Conservation (phyloP, 2,329 filamentous ascomycete genomes). For the Emmonsia crescens region DNA sequence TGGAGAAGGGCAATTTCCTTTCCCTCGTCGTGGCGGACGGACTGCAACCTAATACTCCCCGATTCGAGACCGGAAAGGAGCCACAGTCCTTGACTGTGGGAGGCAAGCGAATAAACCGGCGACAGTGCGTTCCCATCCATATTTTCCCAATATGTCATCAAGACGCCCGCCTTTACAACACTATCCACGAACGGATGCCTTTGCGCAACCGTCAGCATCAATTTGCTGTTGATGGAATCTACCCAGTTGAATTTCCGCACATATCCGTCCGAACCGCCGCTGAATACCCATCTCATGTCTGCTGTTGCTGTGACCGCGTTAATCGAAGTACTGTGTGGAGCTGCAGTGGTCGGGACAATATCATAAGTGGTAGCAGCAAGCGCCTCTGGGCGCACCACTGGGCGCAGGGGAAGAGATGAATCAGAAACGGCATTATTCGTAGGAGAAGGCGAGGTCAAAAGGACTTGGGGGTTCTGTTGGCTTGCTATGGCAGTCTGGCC, state of each 20-base stretch:
- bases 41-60: slow-evolving; percentile 85
- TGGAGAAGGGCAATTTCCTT: slow-evolving; percentile 73
- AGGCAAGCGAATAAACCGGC: slow-evolving; percentile 86
- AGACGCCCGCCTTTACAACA: slow-evolving; percentile 84
- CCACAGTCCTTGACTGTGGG: slow-evolving; percentile 85
- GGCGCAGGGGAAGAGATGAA: slow-evolving; percentile 36
- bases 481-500: slow-evolving; percentile 15
- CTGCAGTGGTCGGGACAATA: slow-evolving; percentile 92
- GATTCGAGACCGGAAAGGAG: slow-evolving; percentile 81
- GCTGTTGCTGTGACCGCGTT: slow-evolving; percentile 87
- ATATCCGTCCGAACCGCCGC: slow-evolving; percentile 86
- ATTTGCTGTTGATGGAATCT: slow-evolving; percentile 88
- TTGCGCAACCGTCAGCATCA: slow-evolving; percentile 87
- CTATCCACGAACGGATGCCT: slow-evolving; percentile 95
- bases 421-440: slow-evolving; percentile 22
- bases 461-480: slow-evolving; percentile 37
- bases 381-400: slow-evolving; percentile 63
- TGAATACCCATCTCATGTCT: slow-evolving; percentile 91
- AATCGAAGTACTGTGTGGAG: slow-evolving; percentile 88
- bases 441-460: slow-evolving; percentile 39
- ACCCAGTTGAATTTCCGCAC: slow-evolving; percentile 95
- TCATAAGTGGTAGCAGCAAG: slow-evolving; percentile 75
- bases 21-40: slow-evolving; percentile 86
- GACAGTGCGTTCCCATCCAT: slow-evolving; percentile 68
- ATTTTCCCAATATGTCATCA: slow-evolving; percentile 98